Base-by-base conservation (phyloP, 164 flowering plant species). In the Vitis labrusca region DNA sequence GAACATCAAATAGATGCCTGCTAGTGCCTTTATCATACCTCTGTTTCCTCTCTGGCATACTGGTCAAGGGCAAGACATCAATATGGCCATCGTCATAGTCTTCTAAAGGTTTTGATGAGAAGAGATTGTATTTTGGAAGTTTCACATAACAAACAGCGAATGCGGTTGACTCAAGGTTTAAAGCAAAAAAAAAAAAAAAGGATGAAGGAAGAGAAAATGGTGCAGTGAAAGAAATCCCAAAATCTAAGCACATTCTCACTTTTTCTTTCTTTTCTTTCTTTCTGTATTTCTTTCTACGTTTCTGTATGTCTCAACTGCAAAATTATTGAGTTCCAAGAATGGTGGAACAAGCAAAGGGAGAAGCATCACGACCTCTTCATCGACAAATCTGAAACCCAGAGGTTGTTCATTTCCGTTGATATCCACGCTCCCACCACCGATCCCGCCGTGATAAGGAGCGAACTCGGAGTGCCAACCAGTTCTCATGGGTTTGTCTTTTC, bases 241-340 rank as follows among this genome's bases (percentile, higher is more conserved):
- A 32, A 32, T 32, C 44, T 6, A 32, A 3, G 44, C 44, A 32
- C 6, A 32, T 32, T 19, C 67, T 32, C 23, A 8, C 27, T 9
- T 4, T 23, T 10, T 52, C 8, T 52, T 65, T 51, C 23, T 19
- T 37, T 8, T 16, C 5, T 44, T n/a, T 16, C 23, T 10, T 3
- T 47, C 10, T 19, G 1, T 19, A 19, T 67, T 47, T 58, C 53
- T 8, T 6, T 48, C 70, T 44, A 29, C 17, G 7, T 65, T 27
- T 44, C 32, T 63, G 8, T 17, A 89, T 89, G 95, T 80, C 92
- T 80, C 86, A 83, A 17, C 77, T 81, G 7, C 90, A 81, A 12
- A 91, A 92, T 73, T 63, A 81, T 19, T 72, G 98, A 93, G 82
- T 90, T 91, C 70, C 95, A 90, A 75, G 91, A 93, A 86, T 91